phyloP scores from a whole-genome alignment of 2,329 filamentous ascomycete genomes.

The Talaromyces sp. region DNA sequence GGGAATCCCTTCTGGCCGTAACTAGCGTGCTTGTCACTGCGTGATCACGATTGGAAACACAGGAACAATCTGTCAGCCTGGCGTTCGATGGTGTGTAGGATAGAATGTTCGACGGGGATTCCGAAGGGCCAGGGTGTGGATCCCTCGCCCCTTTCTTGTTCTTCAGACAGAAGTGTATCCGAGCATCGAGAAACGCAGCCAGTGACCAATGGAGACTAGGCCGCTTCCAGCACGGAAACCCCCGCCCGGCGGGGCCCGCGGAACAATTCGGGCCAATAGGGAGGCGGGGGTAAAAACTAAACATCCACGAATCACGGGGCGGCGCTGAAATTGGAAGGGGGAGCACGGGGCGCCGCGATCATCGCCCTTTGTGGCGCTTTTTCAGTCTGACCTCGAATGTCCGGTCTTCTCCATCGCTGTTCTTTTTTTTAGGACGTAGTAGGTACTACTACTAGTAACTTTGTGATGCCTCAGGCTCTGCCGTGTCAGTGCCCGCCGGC shows the following conservation, averaged over 20 bases:
- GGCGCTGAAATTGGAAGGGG: not conserved
- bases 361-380: not conserved
- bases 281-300: not conserved
- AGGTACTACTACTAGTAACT: not conserved
- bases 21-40: not conserved
- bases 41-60: not conserved
- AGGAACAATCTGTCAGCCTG: not conserved
- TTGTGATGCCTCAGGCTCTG: not conserved
- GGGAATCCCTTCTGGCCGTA: not conserved
- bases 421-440: not conserved
- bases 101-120: not conserved
- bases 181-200: not conserved
- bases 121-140: not conserved
- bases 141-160: not conserved
- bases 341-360: not conserved
- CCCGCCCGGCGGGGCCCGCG: not conserved
- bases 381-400: not conserved
- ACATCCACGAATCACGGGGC: not conserved
- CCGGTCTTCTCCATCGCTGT: not conserved
- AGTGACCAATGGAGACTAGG: not conserved
- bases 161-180: not conserved
- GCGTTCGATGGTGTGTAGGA: not conserved
- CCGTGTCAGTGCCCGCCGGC: not conserved
- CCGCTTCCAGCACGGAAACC: not conserved
- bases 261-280: not conserved